Conservation (phyloP, 257 asterid species). For the Plantago ovata region DNA sequence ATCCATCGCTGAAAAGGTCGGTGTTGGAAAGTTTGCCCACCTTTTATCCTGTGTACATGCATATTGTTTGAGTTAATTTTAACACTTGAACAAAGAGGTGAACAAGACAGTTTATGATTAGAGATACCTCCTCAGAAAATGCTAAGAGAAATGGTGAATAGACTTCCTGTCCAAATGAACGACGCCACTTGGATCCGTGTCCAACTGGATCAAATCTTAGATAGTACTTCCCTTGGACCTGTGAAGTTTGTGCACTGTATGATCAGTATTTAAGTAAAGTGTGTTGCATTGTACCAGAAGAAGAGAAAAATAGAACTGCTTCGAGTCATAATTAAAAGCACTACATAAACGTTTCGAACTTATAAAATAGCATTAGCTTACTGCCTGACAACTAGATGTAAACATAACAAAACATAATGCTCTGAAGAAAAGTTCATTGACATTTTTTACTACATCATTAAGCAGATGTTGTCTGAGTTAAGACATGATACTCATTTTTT, state of each 20-base stretch:
- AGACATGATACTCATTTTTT: too few species aligned
- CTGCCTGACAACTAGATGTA: too few species aligned
- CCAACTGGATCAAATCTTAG: conserved; percentile 69
- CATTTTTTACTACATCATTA: too few species aligned
- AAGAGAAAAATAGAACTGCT: too few species aligned
- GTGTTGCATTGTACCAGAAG: too few species aligned
- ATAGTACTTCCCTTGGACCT: conserved; percentile 86
- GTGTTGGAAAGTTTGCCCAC: conserved; percentile 34
- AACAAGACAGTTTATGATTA: not conserved
- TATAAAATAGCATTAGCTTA: too few species aligned
- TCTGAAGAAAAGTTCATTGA: too few species aligned
- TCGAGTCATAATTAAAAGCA: too few species aligned
- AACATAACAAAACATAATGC: too few species aligned
- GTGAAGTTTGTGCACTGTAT: conserved; percentile 12
- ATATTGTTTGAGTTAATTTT: not conserved
- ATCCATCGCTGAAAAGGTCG: conserved; percentile 47
- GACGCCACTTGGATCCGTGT: conserved; percentile 95
- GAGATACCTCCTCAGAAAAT: conserved; percentile 71
- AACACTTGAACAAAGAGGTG: not conserved
- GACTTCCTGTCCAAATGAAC: conserved; percentile 89
- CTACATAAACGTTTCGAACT: too few species aligned
- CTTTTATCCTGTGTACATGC: conserved; percentile 21
- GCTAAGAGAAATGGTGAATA: conserved; percentile 92
- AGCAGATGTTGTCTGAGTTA: too few species aligned
- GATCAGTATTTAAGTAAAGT: not conserved